These are phyloP conservation scores for Perkinsus chesapeaki DNA, from an alignment of 169 alveolate species.

Conservation along the genomic window DNA sequence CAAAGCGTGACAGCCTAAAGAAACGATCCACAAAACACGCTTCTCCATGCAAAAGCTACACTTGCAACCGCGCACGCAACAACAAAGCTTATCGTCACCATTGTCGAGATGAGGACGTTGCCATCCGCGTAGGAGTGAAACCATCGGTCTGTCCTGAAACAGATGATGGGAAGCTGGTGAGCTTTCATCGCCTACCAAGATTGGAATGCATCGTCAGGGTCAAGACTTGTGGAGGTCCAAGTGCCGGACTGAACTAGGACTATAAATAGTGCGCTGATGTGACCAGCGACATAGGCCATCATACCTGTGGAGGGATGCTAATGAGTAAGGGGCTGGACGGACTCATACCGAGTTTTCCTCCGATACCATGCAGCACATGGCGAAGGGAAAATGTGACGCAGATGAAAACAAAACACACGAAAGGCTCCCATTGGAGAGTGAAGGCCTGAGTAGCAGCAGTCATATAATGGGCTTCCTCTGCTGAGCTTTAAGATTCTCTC, in stretches of 20 bases:
- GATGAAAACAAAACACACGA: not conserved
- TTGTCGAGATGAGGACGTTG: not conserved
- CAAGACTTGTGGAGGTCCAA: not conserved
- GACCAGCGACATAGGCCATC: not conserved
- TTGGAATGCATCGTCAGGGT: not conserved
- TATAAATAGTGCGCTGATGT: not conserved
- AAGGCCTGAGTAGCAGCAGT: not conserved
- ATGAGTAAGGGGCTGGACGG: not conserved
- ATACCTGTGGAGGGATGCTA: not conserved
- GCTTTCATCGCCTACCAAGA: no score
- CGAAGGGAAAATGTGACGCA: not conserved
- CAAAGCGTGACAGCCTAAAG: not conserved
- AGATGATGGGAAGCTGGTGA: not conserved
- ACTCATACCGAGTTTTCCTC: not conserved
- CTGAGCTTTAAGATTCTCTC: not conserved
- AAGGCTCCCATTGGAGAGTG: not conserved
- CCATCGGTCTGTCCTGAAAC: not conserved
- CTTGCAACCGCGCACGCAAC: not conserved
- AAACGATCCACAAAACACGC: not conserved
- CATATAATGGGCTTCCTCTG: no score
- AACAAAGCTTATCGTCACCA: not conserved
- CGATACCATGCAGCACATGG: not conserved
- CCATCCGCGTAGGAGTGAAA: not conserved
- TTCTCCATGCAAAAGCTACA: not conserved
- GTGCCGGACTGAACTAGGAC: not conserved